These are phyloP conservation scores for Amylostereum areolatum DNA, from an alignment of 1,284 basidiomycete species.

Conservation along the genomic window DNA sequence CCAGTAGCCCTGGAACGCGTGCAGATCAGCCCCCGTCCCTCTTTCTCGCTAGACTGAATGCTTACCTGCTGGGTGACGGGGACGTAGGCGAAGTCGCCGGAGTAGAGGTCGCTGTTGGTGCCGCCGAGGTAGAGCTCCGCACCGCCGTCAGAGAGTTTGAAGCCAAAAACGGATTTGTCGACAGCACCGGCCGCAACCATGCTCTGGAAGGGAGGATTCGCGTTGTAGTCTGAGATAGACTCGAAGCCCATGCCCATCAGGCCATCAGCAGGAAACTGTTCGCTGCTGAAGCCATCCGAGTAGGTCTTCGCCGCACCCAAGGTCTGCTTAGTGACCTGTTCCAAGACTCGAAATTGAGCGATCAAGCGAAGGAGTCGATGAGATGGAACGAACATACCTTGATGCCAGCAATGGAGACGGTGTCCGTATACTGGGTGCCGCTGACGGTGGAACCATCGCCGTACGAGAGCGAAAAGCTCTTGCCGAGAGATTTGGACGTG, in stretches of 20 bases:
- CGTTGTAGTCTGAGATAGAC: conserved; percentile 14
- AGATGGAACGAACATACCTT: conserved; percentile 4
- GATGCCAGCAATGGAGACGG: conserved; percentile 24
- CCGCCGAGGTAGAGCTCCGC: conserved; percentile 38
- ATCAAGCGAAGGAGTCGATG: too few relatives aligned
- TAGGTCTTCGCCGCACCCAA: conserved; percentile 17
- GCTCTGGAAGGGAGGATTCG: conserved; percentile 18
- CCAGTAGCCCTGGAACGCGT: conserved; percentile 15
- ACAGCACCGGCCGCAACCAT: conserved; percentile 19
- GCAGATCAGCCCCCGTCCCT: too few relatives aligned
- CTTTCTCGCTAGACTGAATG: too few relatives aligned
- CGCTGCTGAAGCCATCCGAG: conserved; percentile 12
- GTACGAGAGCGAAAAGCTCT: conserved; percentile 22
- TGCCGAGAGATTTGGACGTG: conserved; percentile 20
- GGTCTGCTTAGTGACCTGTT: conserved; percentile 12
- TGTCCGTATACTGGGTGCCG: conserved; percentile 29
- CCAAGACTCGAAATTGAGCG: too few relatives aligned
- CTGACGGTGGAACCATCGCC: conserved; percentile 28
- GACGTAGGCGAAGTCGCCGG: conserved; percentile 18
- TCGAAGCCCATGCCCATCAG: conserved; percentile 26
- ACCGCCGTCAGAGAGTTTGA: conserved; percentile 8
- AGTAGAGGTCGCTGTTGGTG: conserved; percentile 11
- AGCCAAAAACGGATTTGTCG: conserved; percentile 8
- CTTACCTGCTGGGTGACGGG: conserved; percentile 12
- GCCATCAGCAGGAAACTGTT: conserved; percentile 22